Base-by-base conservation (phyloP, 192 early-diverging fungal genomes). In the Chytriomyces hyalinus region DNA sequence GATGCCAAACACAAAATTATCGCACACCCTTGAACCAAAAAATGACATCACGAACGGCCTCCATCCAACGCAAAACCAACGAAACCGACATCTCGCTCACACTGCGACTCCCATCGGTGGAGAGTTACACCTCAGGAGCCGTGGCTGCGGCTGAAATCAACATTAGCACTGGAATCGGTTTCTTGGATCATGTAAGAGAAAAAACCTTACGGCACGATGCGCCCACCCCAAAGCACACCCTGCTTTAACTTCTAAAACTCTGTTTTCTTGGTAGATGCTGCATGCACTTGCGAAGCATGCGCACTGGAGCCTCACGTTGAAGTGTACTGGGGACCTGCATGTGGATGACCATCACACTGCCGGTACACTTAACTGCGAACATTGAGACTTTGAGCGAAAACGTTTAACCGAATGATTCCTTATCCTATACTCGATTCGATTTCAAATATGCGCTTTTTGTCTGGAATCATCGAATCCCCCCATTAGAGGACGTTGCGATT, bases 341-440 rank as follows among this genome's bases (percentile, higher is more conserved):
- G 96, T 99, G 68, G 95, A 98, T 84, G 97, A 99, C 86, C 96
- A 99, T 84, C 98, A 99, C 86, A 95, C 97, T 11, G 94, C 94
- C 36, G 73, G 73, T 75, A 36, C 36, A 36, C 36, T 1, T 0
- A 36, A 36, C 36, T 3, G 36, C 36, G 4, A 36, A 2, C 2
- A 36, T 36, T 2, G 36, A 36, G 36, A 36, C 36, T 36, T 36
- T 36, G 36, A 36, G 4, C 36, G 36, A 36, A 2, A 0, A 36
- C n/a, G n/a, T n/a, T 36, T 36, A 36, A 36, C 36, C 36, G n/a
- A 36, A 1, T 4, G 53, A 57, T 13, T n/a, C 5, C 53, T 57
- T 57, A n/a, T n/a, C n/a, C n/a, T n/a, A n/a, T n/a, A n/a, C n/a
- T n/a, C n/a, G n/a, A n/a, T n/a, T n/a, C n/a, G n/a, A n/a, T n/a